Evolutionary conservation across 225 moss, liverwort and hornwort species (phyloP), one percentile per base, ranked within the genome.

Genomic region (Bryum argenteum): DNA sequence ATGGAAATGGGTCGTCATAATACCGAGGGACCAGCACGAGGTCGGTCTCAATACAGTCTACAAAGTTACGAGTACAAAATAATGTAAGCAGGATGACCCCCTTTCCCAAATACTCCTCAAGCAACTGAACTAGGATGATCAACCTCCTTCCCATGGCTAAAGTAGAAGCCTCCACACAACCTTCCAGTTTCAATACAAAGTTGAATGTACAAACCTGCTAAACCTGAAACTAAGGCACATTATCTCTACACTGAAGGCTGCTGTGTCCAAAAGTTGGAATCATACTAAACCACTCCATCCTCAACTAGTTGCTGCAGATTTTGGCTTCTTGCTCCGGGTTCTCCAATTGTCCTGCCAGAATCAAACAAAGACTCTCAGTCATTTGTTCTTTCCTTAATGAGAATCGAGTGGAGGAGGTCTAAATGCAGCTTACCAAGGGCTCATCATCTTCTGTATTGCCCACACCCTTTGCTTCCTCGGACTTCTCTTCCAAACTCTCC

Each of bases 141-240:
- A 18, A 42, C 65, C 72, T 65, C 65, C 72, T 65, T 66, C 72
- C 66, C 75, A 55, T 62, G 53, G 14, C 78, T 70, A 48, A 33
- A 33, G 33, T 28, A 28, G 5, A 66, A 58, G 69, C 72, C 80
- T 71, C 67, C 75, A 33, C 33, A 48, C 66, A 66, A 75, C 75
- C 78, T 54, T 75, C 78, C 83, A 69, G 70, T 83, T 72, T 78
- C 78, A 78, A 78, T 80, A 83, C 75, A 70, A 80, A 80, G 78
- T 72, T 80, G 58, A 80, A 83, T 78, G 75, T 77, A 80, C 83
- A 86, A 75, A 87, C 80, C 80, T 86, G 77, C 83, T 78, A 78
- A 20, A 73, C 72, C 80, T 71, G 44, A 77, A 69, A 65, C 78
- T 72, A 66, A 63, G 48, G 66, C 67, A 80, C 65, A 53, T 65